A percentile compares a stretch with the other conserved stretches of the same genome.
phyloP scores from a whole-genome alignment of 2,329 filamentous ascomycete species.

The Penicillium sp. region DNA sequence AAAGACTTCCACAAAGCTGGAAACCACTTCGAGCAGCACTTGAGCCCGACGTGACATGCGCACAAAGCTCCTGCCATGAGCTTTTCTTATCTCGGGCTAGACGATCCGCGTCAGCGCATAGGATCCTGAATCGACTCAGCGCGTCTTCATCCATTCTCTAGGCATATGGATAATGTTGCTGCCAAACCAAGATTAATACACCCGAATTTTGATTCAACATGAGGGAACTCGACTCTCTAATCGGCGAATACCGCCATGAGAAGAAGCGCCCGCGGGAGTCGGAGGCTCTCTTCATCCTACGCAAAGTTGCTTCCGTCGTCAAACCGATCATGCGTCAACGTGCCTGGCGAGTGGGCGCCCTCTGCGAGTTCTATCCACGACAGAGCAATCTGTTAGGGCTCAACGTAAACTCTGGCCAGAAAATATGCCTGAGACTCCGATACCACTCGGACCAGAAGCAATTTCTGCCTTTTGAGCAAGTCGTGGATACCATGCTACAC shows the following conservation, averaged over 20 bases:
- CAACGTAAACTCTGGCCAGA: slow-evolving; percentile 76
- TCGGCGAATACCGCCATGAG: slow-evolving; percentile 59
- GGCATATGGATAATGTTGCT: too few relatives aligned
- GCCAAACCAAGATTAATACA: too few relatives aligned
- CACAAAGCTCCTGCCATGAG: not conserved
- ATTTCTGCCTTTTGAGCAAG: slow-evolving; percentile 78
- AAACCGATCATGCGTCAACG: slow-evolving; percentile 94
- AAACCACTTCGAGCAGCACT: not conserved
- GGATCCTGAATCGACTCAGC: not conserved
- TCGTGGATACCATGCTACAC: slow-evolving; percentile 91
- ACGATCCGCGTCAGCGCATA: not conserved
- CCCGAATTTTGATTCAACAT: too few relatives aligned
- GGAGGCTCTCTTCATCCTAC: slow-evolving; percentile 66
- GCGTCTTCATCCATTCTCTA: not conserved
- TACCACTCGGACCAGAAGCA: slow-evolving; percentile 73
- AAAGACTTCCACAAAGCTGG: not conserved
- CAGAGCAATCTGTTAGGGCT: slow-evolving; percentile 76
- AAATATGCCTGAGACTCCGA: slow-evolving; percentile 81
- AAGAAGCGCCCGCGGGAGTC: slow-evolving; percentile 52
- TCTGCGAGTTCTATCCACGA: slow-evolving; percentile 84
- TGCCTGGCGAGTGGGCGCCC: slow-evolving; percentile 75
- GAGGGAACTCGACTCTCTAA: slow-evolving; percentile 52
- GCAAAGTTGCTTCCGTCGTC: slow-evolving; percentile 82
- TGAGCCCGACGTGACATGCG: too few relatives aligned
- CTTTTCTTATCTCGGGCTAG: not conserved